These are phyloP conservation scores for Echium plantagineum DNA, from an alignment of 257 asterid genomes.

Conservation along the genomic window DNA sequence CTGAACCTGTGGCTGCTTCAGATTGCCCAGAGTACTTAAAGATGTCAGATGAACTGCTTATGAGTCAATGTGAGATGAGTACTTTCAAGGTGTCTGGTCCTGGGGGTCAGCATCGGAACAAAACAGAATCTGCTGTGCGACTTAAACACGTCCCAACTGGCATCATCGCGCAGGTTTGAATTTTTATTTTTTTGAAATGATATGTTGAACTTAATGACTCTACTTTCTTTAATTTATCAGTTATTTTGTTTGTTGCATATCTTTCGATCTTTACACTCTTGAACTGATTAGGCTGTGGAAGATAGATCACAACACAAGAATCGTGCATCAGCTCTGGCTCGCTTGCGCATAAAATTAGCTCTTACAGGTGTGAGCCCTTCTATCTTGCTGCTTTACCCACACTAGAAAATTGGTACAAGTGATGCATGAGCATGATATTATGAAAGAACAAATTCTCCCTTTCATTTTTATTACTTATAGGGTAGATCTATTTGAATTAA, in stretches of 20 bases:
- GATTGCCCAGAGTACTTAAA: conserved; percentile 48
- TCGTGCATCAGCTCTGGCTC: conserved; percentile 71
- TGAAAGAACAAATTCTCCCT: no score
- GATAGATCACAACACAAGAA: conserved; percentile 92
- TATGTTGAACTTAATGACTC: background rate
- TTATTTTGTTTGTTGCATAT: background rate
- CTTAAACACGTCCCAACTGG: conserved; percentile 90
- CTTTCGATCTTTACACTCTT: conserved; percentile 7
- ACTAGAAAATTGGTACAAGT: no score
- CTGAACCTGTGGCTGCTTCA: conserved; percentile 7
- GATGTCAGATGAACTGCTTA: conserved; percentile 72
- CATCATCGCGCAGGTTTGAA: conserved; percentile 63
- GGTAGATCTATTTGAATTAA: no score
- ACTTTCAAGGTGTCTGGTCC: conserved; percentile 89
- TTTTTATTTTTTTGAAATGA: background rate
- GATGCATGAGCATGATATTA: no score
- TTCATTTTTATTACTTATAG: no score
- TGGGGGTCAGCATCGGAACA: conserved; percentile 98
- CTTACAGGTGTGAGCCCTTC: conserved; percentile 49
- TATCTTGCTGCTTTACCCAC: background rate
- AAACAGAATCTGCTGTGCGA: conserved; percentile 96
- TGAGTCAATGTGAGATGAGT: conserved; percentile 75
- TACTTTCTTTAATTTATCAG: background rate
- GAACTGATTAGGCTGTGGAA: conserved; percentile 60
- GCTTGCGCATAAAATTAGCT: conserved; percentile 65